A percentile compares a stretch with the other conserved stretches of the same genome.
phyloP scores from a whole-genome alignment of 2,329 filamentous ascomycete species.

The Xylaria sp. region DNA sequence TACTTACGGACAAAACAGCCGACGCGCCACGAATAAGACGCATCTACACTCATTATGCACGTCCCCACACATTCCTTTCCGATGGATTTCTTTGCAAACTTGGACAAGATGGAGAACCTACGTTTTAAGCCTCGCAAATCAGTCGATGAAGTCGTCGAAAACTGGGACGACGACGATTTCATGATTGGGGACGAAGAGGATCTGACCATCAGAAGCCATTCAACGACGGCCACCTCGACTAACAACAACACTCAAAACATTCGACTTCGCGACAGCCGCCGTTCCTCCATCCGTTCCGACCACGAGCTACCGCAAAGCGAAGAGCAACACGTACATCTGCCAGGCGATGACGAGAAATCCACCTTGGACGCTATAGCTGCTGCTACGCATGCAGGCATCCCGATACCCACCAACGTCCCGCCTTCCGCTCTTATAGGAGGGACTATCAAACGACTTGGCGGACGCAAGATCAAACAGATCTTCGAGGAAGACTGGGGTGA shows the following conservation, averaged over 20 bases:
- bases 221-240: constrained; percentile 34
- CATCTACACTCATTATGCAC: constrained; percentile 10
- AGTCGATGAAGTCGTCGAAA: constrained; percentile 61
- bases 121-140: constrained; percentile 49
- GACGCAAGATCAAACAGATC: constrained; percentile 64
- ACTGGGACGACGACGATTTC: constrained; percentile 75
- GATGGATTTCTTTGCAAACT: not conserved
- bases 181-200: constrained; percentile 60
- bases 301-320: constrained; percentile 71
- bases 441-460: constrained; percentile 84
- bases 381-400: constrained; percentile 84
- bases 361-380: constrained; percentile 81
- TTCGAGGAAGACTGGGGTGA: constrained; percentile 78
- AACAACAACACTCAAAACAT: constrained; percentile 27
- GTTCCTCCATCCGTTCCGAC: constrained; percentile 81
- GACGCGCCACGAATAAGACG: constrained; percentile 5
- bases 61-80: constrained; percentile 3
- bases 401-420: constrained; percentile 79
- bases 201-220: constrained; percentile 52
- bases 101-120: constrained; percentile 48
- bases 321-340: constrained; percentile 80
- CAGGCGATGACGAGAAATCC: constrained; percentile 77
- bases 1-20: not conserved
- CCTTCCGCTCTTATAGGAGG: constrained; percentile 86
- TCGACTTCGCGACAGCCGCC: constrained; percentile 62